Base-by-base conservation (phyloP, 306 rosid genomes). In the Rubus parviflorus region DNA sequence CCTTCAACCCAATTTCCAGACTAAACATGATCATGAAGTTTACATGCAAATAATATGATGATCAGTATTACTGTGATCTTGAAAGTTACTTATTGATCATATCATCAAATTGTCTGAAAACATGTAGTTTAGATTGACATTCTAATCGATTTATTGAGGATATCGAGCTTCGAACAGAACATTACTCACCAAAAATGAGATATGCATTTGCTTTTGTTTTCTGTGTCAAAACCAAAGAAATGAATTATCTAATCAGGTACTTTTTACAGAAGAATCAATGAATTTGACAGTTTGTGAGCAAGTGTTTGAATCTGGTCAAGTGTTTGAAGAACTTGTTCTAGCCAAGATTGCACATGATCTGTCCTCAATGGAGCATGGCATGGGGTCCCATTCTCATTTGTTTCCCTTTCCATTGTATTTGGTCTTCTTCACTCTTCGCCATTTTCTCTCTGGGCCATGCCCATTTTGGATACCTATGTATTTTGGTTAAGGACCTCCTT, bases 361-460 rank as follows among this genome's bases (percentile, higher is more conserved):
- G 89, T 79, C 81, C 75, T 77, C 45, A 61, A 46, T 65, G 37
- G 68, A 46, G 86, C 77, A 87, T 85, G 95, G 89, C 74, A 86
- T 87, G 93, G 88, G 83, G 82, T 88, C 80, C 87, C 90, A 85
- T 65, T 80, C 85, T 79, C 83, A 1, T 52, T 65, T 72, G 81
- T 74, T 79, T 72, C 79, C 63, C 83, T 74, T 30, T 72, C 79
- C 91, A 84, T 47, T 88, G 93, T 75, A 92, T 88, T 86, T 80
- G 79, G 83, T 79, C 91, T 80, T 35, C 20, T 35, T 62, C 78
- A 11, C 0, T 48, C 12, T 43, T 69, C 49, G 58, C 60, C 46
- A 70, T 65, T 62, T 63, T 61, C 67, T 77, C 75, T 30, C 68
- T 63, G 54, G 72, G 72, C 89, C 82, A 77, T 73, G 25, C 70